These are phyloP conservation scores for Pleochaeta shiraiana DNA, from an alignment of 2,329 filamentous ascomycete genomes.

Conservation along the genomic window DNA sequence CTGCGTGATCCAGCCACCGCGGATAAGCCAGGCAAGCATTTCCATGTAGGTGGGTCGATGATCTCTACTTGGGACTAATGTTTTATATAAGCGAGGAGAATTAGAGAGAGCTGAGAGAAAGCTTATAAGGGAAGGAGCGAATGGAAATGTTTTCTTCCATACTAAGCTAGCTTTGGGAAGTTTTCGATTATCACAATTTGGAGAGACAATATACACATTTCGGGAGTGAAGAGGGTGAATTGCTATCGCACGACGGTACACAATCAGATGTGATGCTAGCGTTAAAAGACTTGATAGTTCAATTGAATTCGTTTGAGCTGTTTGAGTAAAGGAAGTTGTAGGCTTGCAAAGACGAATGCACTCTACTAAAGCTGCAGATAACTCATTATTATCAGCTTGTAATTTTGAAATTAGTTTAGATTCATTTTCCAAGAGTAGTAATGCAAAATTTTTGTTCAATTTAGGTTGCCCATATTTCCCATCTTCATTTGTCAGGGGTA, in stretches of 20 bases:
- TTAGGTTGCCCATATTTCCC: constrained; percentile 41
- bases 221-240: constrained; percentile 78
- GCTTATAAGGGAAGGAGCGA: constrained; percentile 61
- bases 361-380: constrained; percentile 57
- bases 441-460: constrained; percentile 66
- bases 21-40: constrained; percentile 83
- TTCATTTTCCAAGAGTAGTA: constrained; percentile 70
- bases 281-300: constrained; percentile 63
- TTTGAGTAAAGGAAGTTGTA: constrained; percentile 46
- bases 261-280: constrained; percentile 81
- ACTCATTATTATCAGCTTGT: constrained; percentile 52
- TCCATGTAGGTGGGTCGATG: constrained; percentile 75
- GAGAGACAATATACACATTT: constrained; percentile 79
- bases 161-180: constrained; percentile 45
- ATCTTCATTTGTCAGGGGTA: constrained; percentile 49
- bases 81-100: constrained; percentile 61
- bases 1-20: constrained; percentile 84
- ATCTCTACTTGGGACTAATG: constrained; percentile 66
- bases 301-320: constrained; percentile 48
- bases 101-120: constrained; percentile 71
- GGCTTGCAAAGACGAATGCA: constrained; percentile 57
- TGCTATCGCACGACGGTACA: constrained; percentile 82
- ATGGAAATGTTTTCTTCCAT: constrained; percentile 63
- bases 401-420: constrained; percentile 51
- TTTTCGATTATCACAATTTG: constrained; percentile 59